A percentile compares a stretch with the other conserved stretches of the same genome.
Evolutionary conservation across 2,329 filamentous ascomycete genomes (phyloP).

Genomic region (Botrytis elliptica): DNA sequence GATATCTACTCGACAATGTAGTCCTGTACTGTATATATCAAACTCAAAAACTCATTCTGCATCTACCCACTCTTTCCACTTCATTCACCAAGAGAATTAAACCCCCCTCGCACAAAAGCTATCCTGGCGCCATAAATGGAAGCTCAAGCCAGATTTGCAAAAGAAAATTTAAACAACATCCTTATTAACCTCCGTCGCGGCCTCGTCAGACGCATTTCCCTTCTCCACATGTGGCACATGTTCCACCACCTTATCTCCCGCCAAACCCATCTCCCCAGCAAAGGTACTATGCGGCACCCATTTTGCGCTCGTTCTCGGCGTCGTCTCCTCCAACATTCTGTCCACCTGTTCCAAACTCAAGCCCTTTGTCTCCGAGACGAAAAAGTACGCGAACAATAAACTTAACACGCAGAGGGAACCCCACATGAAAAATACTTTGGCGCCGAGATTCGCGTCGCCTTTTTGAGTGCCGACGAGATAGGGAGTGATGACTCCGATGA

Average conservation of each 20-base stretch:
- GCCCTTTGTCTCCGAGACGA: slow-evolving; percentile 73
- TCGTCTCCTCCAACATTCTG: slow-evolving; percentile 54
- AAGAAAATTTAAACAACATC: slow-evolving; percentile 22
- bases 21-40: not conserved
- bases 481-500: slow-evolving; percentile 68
- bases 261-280: slow-evolving; percentile 33
- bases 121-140: not conserved
- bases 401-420: slow-evolving; percentile 55
- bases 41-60: not conserved
- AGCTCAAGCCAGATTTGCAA: not conserved
- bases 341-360: slow-evolving; percentile 73
- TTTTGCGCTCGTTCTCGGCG: slow-evolving; percentile 40
- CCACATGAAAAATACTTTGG: slow-evolving; percentile 55
- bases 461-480: slow-evolving; percentile 64
- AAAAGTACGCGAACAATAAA: slow-evolving; percentile 56
- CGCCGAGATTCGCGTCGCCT: slow-evolving; percentile 43
- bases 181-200: slow-evolving; percentile 1
- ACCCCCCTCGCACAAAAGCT: not conserved
- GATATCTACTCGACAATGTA: not conserved
- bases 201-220: not conserved
- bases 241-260: slow-evolving; percentile 19
- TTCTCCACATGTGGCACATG: slow-evolving; percentile 19
- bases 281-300: slow-evolving; percentile 38
- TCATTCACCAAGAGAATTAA: not conserved
- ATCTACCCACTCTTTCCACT: too few species aligned